Evolutionary conservation across 352 stramenopile genomes (phyloP).

Genomic region (Phytophthora constricta): DNA sequence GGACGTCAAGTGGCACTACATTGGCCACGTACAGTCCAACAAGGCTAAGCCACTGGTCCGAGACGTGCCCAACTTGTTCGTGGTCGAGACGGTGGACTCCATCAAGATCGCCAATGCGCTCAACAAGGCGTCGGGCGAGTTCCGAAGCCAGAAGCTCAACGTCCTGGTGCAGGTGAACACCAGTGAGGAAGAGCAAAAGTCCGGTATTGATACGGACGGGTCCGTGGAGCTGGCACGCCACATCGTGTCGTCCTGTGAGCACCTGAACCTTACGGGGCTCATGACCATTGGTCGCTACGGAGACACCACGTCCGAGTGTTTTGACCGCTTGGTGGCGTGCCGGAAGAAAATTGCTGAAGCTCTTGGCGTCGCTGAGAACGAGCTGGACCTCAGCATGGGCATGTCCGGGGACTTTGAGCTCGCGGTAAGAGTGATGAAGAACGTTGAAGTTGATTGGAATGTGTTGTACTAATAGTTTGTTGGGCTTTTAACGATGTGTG

Average conservation of each 20-base stretch:
- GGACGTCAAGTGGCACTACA: slow-evolving; percentile 98
- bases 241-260: slow-evolving; percentile 90
- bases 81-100: slow-evolving; percentile 97
- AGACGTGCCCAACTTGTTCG: slow-evolving; percentile 93
- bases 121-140: slow-evolving; percentile 85
- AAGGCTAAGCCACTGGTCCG: slow-evolving; percentile 95
- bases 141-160: slow-evolving; percentile 78
- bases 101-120: slow-evolving; percentile 97
- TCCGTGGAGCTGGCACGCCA: slow-evolving; percentile 82
- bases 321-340: slow-evolving; percentile 87
- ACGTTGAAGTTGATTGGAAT: background rate
- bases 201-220: slow-evolving; percentile 87
- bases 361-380: slow-evolving; percentile 61
- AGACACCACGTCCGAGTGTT: slow-evolving; percentile 92
- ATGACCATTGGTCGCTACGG: slow-evolving; percentile 99
- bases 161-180: slow-evolving; percentile 99
- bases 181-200: slow-evolving; percentile 98
- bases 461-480: background rate
- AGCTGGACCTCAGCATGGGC: slow-evolving; percentile 98
- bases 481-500: too few relatives aligned
- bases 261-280: slow-evolving; percentile 94
- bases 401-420: slow-evolving; percentile 99
- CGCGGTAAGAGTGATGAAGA: slow-evolving; percentile 61
- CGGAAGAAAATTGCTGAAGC: slow-evolving; percentile 73
- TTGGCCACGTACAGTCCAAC: slow-evolving; percentile 98